phyloP scores from a whole-genome alignment of 1,284 basidiomycete genomes.

The Paramarasmius palmivorus region DNA sequence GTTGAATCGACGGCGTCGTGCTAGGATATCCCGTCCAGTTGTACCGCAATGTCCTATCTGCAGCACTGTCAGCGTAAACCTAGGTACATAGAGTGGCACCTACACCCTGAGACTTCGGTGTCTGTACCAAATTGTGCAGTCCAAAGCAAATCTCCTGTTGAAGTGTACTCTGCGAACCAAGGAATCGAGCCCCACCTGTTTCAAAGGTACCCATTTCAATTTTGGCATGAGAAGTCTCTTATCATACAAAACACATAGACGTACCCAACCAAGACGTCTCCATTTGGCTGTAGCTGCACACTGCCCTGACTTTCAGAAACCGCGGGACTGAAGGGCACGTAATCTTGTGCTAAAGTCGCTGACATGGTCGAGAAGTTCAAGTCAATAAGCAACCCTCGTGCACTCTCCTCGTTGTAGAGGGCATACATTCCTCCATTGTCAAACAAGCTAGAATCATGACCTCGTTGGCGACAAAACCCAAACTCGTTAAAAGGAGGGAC shows the following conservation, averaged over 20 bases:
- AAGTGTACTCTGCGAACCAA: conserved; percentile 9
- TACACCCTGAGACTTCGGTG: conserved; percentile 4
- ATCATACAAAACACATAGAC: neutral
- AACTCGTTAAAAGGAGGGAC: neutral
- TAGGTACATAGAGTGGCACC: neutral
- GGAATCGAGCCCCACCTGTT: conserved; percentile 13
- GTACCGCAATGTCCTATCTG: conserved; percentile 11
- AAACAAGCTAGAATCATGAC: conserved; percentile 7
- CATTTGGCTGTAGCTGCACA: conserved; percentile 12
- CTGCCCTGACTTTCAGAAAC: conserved; percentile 15
- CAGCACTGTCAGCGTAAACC: neutral
- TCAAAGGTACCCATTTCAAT: no score
- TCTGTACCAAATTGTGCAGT: conserved; percentile 10
- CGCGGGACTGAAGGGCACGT: conserved; percentile 2
- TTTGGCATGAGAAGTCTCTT: neutral
- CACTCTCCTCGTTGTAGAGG: conserved; percentile 2
- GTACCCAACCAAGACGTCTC: conserved; percentile 14
- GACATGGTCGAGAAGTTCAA: conserved; percentile 11
- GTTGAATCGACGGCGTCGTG: neutral
- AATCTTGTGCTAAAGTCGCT: conserved; percentile 8
- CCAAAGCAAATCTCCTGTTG: conserved; percentile 11
- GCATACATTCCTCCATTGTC: conserved; percentile 12
- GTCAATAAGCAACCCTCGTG: conserved; percentile 8
- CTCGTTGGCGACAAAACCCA: neutral
- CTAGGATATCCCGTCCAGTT: conserved; percentile 13